Base-by-base conservation (phyloP, 305 asterid genomes). In the Fraxinus dipetala region DNA sequence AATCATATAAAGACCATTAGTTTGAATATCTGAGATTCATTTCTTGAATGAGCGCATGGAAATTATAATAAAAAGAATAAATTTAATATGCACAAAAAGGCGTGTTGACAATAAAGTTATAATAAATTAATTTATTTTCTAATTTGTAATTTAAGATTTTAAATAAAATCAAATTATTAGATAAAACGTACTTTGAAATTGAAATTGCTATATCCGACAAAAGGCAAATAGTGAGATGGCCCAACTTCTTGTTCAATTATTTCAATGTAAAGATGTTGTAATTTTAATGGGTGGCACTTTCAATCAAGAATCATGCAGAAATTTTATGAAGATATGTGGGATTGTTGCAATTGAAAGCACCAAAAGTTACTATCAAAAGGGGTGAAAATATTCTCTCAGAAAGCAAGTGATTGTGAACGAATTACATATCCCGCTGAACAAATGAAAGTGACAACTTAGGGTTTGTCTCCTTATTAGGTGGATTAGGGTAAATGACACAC, bases 301-400 rank as follows among this genome's bases (percentile, higher is more conserved):
- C 36, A 67, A 67, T 67, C 38, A 30, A 67, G 74, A 67, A 67
- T 28, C 36, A 28, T 30, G 6, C 38, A 28, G 22, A 67, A 67
- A 67, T 26, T 13, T 67, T 13, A 67, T 20, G 75, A 67, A 30
- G 75, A 67, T 67, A 32, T 4, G 38, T 28, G 75, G 75, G 38
- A 67, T 67, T 28, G 18, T 67, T 67, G 75, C 75, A 67, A 67
- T 67, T 67, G 75, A 67, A 67, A 67, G 38, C 75, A 28, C 75
- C 75, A 67, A 67, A 67, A 67, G 75, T 67, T 67, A 67, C 36
- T 1, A 28, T 28, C 38, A 4, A 67, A 67, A 67, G 75, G 75
- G 75, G 75, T 67, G 36, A 67, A 67, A 26, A 26, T 67, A 26
- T 67, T 28, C 20, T 11, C 36, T 30, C 22, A 67, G 18, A 67